Base-by-base conservation (phyloP, 805 yeast species). In the Maudiozyma saulgeensis region DNA sequence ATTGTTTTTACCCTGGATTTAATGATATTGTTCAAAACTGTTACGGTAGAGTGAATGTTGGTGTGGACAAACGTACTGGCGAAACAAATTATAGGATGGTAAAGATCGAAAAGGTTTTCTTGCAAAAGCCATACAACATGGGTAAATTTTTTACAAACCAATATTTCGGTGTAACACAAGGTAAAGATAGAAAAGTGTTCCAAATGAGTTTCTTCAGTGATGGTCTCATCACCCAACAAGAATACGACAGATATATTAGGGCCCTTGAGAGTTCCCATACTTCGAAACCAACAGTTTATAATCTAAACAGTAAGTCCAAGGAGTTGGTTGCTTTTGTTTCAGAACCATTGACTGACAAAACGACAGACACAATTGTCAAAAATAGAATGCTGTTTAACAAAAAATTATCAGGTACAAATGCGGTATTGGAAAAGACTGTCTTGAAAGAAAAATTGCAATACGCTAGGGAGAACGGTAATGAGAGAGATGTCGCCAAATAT, bases 151-250 rank as follows among this genome's bases (percentile, higher is more conserved):
- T 69, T 28, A 80, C 80, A 2, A 78, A 79, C 55, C 73, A 74
- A 58, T 81, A 78, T 55, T 72, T 91, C 55, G 72, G 79, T 47
- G 91, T 87, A 13, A 76, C 90, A n/a, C 95, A 87, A 63, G 96
- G 96, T 46, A 79, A 82, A 38, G 80, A 77, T 54, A 81, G 81
- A 53, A 85, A 84, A 56, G 78, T 77, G 43, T 81, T 90, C 55
- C 91, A 87, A 41, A 80, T 93, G 76, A 79, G 79, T 41, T 80
- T 79, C 46, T 81, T 93, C 59, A 83, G 95, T 44, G 96, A 93
- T 68, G 79, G 83, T 2, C 77, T 81, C 8, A 76, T 90, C 46
- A 74, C 84, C 1, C 73, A 71, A 37, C 82, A 78, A 19, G 99
- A 93, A 67, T 87, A 82, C 60, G 81, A 77, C 13, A 74, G 80